Evolutionary conservation across 1,139 yeast species (phyloP), one percentile per base, ranked within the genome.

Genomic region (Debaryomycetaceae sp.): DNA sequence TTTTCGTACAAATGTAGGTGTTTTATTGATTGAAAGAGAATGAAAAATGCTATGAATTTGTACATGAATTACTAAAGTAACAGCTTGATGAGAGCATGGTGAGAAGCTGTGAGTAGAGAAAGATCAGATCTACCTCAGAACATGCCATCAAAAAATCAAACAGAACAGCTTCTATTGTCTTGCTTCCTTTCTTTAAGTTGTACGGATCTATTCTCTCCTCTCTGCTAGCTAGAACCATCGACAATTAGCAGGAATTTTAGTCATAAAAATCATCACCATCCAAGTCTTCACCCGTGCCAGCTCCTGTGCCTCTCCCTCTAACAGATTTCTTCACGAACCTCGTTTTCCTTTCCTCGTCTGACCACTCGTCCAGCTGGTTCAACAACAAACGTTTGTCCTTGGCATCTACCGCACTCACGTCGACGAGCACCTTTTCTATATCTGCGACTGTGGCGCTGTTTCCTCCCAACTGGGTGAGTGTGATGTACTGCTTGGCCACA

Each of bases 391-490:
- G 70, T 46, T 78, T 74, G 61, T 91, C 98, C 14, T 74, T 69
- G 40, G 75, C 78, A 45, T 75, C 72, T 2, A 90, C 81, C 0
- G 91, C 88, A 2, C 80, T 82, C 6, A 80, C 63, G 40, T 75
- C 79, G 24, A 87, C 84, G 56, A 91, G 65, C 23, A 87, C 76
- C 40, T 69, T 71, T 62, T 90, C 97, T 39, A 93, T 57, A 62
- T 91, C 98, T 38, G 68, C 66, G 27, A 83, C 39, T 24, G 69
- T 78, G 3, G 96, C 81, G 42, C 85, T 81, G 59, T 85, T 86
- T 1, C 99, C 98, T 5, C 96, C 97, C 43, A 93, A 64, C 55
- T 84, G 83, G 6, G 87, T 76, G 56, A 93, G 72, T 0, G 97
- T 91, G 17, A 91, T 79, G 54, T 72, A 79, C 62, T 91, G 97